Conservation (phyloP, 768 basidiomycete genomes). For the Russula brevipes region DNA sequence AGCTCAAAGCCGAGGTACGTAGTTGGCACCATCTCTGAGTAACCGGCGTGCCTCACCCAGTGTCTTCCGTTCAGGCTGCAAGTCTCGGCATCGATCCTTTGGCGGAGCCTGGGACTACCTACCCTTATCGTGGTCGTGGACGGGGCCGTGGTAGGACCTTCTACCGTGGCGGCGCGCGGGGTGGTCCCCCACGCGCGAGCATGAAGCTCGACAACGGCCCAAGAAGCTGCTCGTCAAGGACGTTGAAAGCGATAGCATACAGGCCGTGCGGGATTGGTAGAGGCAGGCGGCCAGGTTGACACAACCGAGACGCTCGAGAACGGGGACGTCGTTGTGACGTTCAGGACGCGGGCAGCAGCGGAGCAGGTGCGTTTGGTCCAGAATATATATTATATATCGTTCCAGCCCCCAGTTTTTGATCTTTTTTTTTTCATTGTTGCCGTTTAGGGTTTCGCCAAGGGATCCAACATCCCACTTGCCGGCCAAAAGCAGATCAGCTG, state of each 20-base stretch:
- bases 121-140: constrained; percentile 57
- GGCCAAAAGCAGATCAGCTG: constrained; percentile 65
- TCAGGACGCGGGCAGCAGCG: constrained; percentile 66
- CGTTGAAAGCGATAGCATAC: constrained; percentile 47
- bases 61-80: constrained; percentile 48
- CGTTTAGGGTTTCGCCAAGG: constrained; percentile 65
- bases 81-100: constrained; percentile 55
- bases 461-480: constrained; percentile 56
- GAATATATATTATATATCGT: too few relatives aligned
- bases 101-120: constrained; percentile 35
- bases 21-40: background rate
- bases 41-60: background rate
- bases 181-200: constrained; percentile 60
- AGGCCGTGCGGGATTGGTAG: constrained; percentile 79
- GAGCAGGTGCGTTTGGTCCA: constrained; percentile 54
- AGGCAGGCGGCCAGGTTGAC: constrained; percentile 71
- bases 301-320: constrained; percentile 49
- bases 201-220: constrained; percentile 90
- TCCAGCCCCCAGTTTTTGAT: background rate
- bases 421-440: background rate
- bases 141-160: constrained; percentile 58
- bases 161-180: constrained; percentile 57
- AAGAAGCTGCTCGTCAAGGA: constrained; percentile 75
- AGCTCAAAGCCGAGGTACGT: constrained; percentile 73
- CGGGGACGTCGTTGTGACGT: constrained; percentile 60